phyloP scores from a whole-genome alignment of 257 asterid species.

The Cinchona pubescens region DNA sequence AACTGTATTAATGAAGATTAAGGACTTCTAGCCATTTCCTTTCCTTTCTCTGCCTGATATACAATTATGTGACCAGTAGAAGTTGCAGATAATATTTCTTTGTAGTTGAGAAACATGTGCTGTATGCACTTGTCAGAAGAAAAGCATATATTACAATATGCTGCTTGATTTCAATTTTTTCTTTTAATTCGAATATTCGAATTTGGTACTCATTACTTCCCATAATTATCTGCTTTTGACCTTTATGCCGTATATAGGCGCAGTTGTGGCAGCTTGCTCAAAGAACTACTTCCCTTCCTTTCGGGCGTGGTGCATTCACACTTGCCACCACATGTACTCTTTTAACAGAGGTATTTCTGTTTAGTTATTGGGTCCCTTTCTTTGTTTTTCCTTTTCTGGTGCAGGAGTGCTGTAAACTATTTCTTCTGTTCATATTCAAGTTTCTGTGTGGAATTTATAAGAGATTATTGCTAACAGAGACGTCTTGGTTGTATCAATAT shows the following conservation, averaged over 20 bases:
- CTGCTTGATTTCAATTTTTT: neutral
- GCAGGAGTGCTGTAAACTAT: neutral
- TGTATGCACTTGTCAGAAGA: neutral
- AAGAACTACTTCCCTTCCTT: slow-evolving; percentile 93
- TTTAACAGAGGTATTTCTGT: slow-evolving; percentile 74
- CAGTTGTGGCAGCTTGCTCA: slow-evolving; percentile 99
- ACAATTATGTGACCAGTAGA: neutral
- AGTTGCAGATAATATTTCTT: neutral
- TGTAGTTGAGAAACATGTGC: neutral
- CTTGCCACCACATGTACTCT: slow-evolving; percentile 90
- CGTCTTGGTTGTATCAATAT: slow-evolving; percentile 3
- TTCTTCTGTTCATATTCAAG: slow-evolving; percentile 3
- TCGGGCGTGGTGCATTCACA: slow-evolving; percentile 98
- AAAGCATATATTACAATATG: neutral
- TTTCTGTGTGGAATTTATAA: slow-evolving; percentile 6
- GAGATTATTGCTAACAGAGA: slow-evolving; percentile 2
- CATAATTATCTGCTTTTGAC: neutral
- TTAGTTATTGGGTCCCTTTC: slow-evolving; percentile 2
- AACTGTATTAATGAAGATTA: neutral
- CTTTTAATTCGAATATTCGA: too few relatives aligned
- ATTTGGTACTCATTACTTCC: neutral
- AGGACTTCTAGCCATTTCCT: neutral
- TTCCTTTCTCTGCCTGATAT: neutral
- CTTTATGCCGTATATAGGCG: slow-evolving; percentile 40
- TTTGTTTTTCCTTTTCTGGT: neutral